Base-by-base conservation (phyloP, 345 rosid genomes). In the Eutrema yunnanense region DNA sequence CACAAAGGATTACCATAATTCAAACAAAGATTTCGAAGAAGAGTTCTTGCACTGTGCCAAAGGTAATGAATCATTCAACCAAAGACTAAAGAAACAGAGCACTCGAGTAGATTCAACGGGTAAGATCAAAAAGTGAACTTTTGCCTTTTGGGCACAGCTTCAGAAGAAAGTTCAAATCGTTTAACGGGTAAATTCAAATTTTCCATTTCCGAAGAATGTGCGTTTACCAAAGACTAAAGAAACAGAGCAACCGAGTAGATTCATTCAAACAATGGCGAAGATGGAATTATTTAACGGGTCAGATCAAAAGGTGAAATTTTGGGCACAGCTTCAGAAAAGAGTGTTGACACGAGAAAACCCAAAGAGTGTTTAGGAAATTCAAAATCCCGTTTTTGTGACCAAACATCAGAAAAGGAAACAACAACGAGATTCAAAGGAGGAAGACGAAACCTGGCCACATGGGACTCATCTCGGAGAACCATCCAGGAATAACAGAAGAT, bases 381-480 rank as follows among this genome's bases (percentile, higher is more conserved):
- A 22, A 26, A 6, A 7, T 7, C 4, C 40, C 40, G 6, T 22
- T 22, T 1, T 44, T 44, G 3, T 44, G 6, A 59, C 19, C 26
- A 56, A 40, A 4, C 30, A 36, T 40, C 2, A 43, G 43, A 43
- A 43, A 53, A 29, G 2, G 11, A 29, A 52, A 52, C 14, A 54
- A 13, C 10, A 5, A 51, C 0, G 60, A 55, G 41, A 43, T 43
- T 43, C 47, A 6, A 46, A 2, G 16, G 22, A 55, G 29, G 41
- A 38, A 8, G 49, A 59, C 41, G 47, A 33, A 44, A 88, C 96
- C 92, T 71, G 96, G 96, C 96, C 96, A 90, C 92, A 90, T 83
- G 65, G 92, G 90, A 82, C 89, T 90, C 30, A 84, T 84, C 82
- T 90, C 96, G 52, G 92, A 90, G 81, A 90, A 90, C 96, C 96